These are phyloP conservation scores for Penicillium sp. DNA, from an alignment of 2,329 filamentous ascomycete genomes.

Conservation along the genomic window DNA sequence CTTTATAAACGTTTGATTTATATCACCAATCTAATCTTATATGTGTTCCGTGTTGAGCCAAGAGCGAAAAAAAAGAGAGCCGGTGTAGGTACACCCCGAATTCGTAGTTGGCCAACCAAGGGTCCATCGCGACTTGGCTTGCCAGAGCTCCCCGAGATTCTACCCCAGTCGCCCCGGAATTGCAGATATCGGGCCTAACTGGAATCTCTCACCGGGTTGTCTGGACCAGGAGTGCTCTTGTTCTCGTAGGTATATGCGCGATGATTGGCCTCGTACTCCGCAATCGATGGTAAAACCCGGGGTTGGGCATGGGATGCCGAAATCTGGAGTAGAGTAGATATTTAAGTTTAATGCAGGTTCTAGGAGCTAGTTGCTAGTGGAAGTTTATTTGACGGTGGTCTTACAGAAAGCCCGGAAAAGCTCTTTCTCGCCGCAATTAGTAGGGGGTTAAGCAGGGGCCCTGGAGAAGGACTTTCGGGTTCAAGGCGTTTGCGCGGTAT, in stretches of 20 bases:
- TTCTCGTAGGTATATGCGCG: too few species aligned
- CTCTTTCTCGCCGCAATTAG: too few species aligned
- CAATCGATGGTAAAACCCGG: background rate
- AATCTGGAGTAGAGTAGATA: background rate
- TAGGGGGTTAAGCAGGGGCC: background rate
- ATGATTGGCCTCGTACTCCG: too few species aligned
- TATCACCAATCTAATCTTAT: too few species aligned
- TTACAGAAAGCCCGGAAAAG: background rate
- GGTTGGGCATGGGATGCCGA: background rate
- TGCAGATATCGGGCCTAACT: background rate
- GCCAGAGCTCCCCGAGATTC: background rate
- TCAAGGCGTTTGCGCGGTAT: background rate
- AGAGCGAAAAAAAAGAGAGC: too few species aligned
- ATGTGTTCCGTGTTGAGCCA: too few species aligned
- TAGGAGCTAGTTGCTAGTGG: background rate
- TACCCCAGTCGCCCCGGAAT: constrained; percentile 4
- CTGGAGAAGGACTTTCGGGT: too few species aligned
- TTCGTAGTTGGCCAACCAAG: background rate
- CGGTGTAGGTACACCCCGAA: too few species aligned
- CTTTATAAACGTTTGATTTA: too few species aligned
- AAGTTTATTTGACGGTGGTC: background rate
- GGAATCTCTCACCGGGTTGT: constrained; percentile 1
- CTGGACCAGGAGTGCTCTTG: background rate
- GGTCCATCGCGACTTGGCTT: background rate
- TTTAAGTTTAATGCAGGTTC: background rate